A percentile compares a stretch with the other conserved stretches of the same genome.
Evolutionary conservation across 2,329 filamentous ascomycete species (phyloP).

Genomic region (Xylariaceae sp.): DNA sequence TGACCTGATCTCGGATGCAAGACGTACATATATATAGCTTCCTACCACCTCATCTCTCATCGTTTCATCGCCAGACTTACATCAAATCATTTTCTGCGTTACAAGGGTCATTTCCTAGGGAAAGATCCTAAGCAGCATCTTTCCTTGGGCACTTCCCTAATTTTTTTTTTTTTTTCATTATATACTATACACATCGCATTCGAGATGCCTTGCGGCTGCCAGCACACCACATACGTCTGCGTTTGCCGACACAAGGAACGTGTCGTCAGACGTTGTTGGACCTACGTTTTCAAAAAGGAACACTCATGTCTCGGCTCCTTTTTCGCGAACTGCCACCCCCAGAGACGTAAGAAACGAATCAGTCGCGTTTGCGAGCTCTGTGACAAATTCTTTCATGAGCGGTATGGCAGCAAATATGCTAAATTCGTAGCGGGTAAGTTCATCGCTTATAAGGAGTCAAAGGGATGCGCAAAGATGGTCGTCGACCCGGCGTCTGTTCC

Average conservation of each 20-base stretch:
- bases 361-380: conserved; percentile 15
- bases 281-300: conserved; percentile 10
- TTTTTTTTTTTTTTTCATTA: neutral
- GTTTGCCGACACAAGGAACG: conserved; percentile 22
- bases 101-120: neutral
- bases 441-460: conserved; percentile 19
- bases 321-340: conserved; percentile 11
- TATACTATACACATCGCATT: neutral
- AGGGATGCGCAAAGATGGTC: conserved; percentile 8
- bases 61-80: neutral
- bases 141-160: neutral
- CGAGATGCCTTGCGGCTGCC: conserved; percentile 18
- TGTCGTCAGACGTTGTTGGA: conserved; percentile 11
- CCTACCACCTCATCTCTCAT: conserved; percentile 1
- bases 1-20: too few relatives aligned
- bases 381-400: conserved; percentile 10
- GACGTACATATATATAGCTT: too few relatives aligned
- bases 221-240: conserved; percentile 13
- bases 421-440: conserved; percentile 15
- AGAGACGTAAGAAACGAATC: neutral
- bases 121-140: conserved; percentile 3
- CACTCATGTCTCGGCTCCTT: conserved; percentile 8
- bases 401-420: conserved; percentile 11
- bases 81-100: neutral
- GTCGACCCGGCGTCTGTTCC: conserved; percentile 17